Evolutionary conservation across 1,284 basidiomycete genomes (phyloP).

Genomic region (Ustilago vetiveriae): DNA sequence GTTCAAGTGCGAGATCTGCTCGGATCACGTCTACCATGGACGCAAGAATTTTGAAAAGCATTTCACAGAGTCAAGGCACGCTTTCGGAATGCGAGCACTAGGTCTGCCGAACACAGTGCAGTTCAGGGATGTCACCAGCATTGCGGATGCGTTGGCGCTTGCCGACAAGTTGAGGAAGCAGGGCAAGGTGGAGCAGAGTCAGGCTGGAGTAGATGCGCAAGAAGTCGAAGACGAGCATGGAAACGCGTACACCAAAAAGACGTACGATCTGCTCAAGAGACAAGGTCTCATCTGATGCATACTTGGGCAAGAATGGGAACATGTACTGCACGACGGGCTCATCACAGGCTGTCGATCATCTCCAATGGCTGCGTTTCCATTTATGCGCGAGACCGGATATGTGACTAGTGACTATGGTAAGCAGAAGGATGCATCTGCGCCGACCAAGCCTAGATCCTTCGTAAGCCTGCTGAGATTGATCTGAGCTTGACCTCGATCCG

Average conservation of each 20-base stretch:
- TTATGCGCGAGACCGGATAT: too few relatives aligned
- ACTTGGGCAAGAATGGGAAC: neutral
- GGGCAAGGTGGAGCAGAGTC: constrained; percentile 37
- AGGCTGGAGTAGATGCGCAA: constrained; percentile 57
- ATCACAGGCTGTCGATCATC: too few relatives aligned
- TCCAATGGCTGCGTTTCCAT: too few relatives aligned
- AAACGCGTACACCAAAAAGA: constrained; percentile 65
- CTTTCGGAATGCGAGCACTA: constrained; percentile 96
- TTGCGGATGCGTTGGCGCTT: constrained; percentile 87
- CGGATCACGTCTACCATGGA: constrained; percentile 77
- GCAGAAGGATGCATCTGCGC: constrained; percentile 9
- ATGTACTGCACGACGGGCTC: too few relatives aligned
- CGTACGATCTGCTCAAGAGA: constrained; percentile 66
- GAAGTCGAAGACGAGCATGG: constrained; percentile 66
- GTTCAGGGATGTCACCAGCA: constrained; percentile 97
- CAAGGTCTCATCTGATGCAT: constrained; percentile 55
- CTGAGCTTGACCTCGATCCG: constrained; percentile 1
- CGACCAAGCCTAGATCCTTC: constrained; percentile 20
- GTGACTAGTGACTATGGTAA: too few relatives aligned
- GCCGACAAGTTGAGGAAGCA: constrained; percentile 62
- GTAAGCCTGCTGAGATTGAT: constrained; percentile 18
- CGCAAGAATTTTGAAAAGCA: constrained; percentile 91
- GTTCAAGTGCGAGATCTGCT: constrained; percentile 98
- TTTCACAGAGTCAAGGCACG: constrained; percentile 93
- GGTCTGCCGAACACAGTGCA: constrained; percentile 98